phyloP scores from a whole-genome alignment of 768 basidiomycete genomes.

The Rhizopogon sp. region DNA sequence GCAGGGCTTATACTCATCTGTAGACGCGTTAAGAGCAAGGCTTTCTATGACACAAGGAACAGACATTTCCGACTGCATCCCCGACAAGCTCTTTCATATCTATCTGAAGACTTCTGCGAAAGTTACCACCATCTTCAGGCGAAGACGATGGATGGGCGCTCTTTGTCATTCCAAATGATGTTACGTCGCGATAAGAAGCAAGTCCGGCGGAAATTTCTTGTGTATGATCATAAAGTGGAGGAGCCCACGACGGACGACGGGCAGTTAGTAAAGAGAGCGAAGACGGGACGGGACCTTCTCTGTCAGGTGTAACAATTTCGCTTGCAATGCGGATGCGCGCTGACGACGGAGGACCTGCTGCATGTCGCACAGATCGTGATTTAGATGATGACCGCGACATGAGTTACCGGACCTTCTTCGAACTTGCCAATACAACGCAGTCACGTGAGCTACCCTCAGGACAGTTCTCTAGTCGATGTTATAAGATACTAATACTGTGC shows the following conservation, averaged over 20 bases:
- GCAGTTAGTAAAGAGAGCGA: constrained; percentile 28
- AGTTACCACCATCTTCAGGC: constrained; percentile 55
- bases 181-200: constrained; percentile 27
- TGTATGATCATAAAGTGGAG: constrained; percentile 20
- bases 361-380: constrained; percentile 9
- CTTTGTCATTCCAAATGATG: constrained; percentile 15
- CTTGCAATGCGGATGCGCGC: constrained; percentile 17
- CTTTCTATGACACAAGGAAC: constrained; percentile 22
- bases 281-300: constrained; percentile 20
- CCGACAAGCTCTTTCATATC: constrained; percentile 78
- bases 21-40: constrained; percentile 2
- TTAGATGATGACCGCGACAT: constrained; percentile 25
- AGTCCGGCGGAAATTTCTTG: constrained; percentile 19
- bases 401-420: background rate
- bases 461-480: constrained; percentile 15
- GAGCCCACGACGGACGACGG: constrained; percentile 29
- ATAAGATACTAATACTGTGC: constrained; percentile 23
- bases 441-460: background rate
- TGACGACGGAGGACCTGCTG: constrained; percentile 4
- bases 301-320: constrained; percentile 12
- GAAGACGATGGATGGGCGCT: constrained; percentile 19
- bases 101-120: constrained; percentile 59
- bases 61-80: constrained; percentile 78
- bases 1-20: constrained; percentile 92
- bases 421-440: background rate